Evolutionary conservation across 495 filamentous ascomycete species (phyloP), one percentile per base, ranked within the genome.

Genomic region (Hypomontagnella monticulosa): DNA sequence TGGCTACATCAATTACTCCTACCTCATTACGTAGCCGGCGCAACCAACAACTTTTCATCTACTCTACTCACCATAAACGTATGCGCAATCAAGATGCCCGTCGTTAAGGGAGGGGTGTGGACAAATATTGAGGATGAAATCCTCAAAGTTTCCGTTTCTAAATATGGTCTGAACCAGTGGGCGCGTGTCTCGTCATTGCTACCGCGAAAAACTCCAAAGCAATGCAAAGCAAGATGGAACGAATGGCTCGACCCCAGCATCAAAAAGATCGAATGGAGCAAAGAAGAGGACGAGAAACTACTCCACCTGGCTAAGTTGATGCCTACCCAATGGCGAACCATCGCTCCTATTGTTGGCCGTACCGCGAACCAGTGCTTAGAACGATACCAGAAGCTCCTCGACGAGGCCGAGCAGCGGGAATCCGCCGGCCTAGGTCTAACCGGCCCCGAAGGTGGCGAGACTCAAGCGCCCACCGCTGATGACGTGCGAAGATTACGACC

Each of bases 211-310:
- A 97, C 95, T 8, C 91, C 95, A 23, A 99, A 99, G 78, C 96
- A 98, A 80, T 98, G 95, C 85, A 98, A 98, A 80, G 96, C 95
- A 43, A 87, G 95, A 76, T 99, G 95, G 95, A 84, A 89, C 62
- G 96, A 99, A 85, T 99, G 95, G 94, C 87, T 99, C 63, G 95
- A 98, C 70, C 95, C 95, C 3, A 91, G 91, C 65, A 98, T 98
- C 79, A 91, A 93, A 60, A 98, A 98, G 81, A 93, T 96, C 71
- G 95, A 99, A 75, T 99, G 96, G 96, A 96, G 92, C 61, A 89
- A 93, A 74, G 96, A 99, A 81, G 95, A 99, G 79, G 96, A 98
- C 76, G 96, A 98, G 81, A 98, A 95, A 81, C 82, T 99, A 49
- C 78, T 99, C 69, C 94, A 97, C 74, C 80, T 98, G 65, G 96